Evolutionary conservation across 495 filamentous ascomycete genomes (phyloP), one percentile per base, ranked within the genome.

Genomic region (Trichoderma reesei): DNA sequence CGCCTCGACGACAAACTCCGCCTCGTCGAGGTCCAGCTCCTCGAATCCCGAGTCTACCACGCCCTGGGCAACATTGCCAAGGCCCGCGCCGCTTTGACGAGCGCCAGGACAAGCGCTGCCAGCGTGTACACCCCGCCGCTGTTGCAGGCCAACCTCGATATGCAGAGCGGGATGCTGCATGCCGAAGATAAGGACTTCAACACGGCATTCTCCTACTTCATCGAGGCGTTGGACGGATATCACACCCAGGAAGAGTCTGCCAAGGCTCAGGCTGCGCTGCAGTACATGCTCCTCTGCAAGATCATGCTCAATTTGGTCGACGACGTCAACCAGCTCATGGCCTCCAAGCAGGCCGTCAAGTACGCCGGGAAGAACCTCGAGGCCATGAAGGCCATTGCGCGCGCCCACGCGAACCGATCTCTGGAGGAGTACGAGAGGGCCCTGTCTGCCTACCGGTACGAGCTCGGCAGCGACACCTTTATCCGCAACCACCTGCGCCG

Each of bases 271-370:
- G 87, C 92, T 9, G 90, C 94, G 34, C 80, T 99, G 67, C 96
- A 99, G 78, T 99, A 99, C 83, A 98, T 99, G 95, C 82, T 99
- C 41, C 86, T 99, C 37, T 98, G 94, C 83, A 97, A 98, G 82
- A 95, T 99, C 79, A 98, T 99, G 94, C 82, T 97, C 67, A 99
- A 99, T 78, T 78, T 93, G 39, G 90, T 85, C 67, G 92, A 97
- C 79, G 94, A 99, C 77, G 93, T 99, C 72, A 92, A 91, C 76
- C 83, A 86, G 70, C 81, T 98, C 63, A 88, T 98, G 84, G 86
- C 87, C 16, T 92, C 89, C 56, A 98, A 98, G 82, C 91, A 96
- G 74, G 94, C 94, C 38, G 84, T 92, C 70, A 94, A 95, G 77
- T 97, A 98, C 74, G 92, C 93, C 33, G 92, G 92, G 63, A 87